Base-by-base conservation (phyloP, 1,284 basidiomycete species). In the Apiotrichum porosum region DNA sequence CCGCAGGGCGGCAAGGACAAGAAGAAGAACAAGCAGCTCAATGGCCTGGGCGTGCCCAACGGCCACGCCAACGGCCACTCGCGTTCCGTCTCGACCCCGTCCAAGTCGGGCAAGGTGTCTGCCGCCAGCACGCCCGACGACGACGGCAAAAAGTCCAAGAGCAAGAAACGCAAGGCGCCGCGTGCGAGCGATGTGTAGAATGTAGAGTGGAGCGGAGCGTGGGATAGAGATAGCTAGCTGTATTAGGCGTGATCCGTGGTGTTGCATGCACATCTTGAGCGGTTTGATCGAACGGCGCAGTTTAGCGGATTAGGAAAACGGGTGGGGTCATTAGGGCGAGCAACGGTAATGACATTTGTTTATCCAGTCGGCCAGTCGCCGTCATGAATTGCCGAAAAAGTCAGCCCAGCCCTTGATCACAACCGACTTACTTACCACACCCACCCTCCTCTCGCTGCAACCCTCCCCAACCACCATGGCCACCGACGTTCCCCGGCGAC, bases 121-220 rank as follows among this genome's bases (percentile, higher is more conserved):
- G 24, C 39, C 14, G 24, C 15, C 12, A 14, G 23, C 23, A 44
- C 44, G 15, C 24, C 35, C 9, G 51, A 33, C 10, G 53, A 44
- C 19, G 44, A 49, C 47, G 49, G 48, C 26, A 32, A 42, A 4
- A 51, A 52, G 49, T 19, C 39, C 9, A 54, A 50, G 49, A 47
- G 37, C 44, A 55, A 52, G 53, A 55, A 55, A 47, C 49, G 53
- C 43, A 55, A 55, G 53, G 53, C 53, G 34, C 53, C 53, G 8
- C 36, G 53, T 4, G 36, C 36, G 15, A 55, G 53, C 26, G 46
- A 43, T 17, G 31, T 42, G 37, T 55, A 55, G 30, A 26, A 35
- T 37, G 28, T 37, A 44, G 35, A 37, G 43, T 24, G 21, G 9
- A 23, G 15, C 37, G 21, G 37, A 37, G 14, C 12, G 37, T 6